phyloP scores from a whole-genome alignment of 1,284 basidiomycete genomes.

The Rhodotorula mucilaginosa region DNA sequence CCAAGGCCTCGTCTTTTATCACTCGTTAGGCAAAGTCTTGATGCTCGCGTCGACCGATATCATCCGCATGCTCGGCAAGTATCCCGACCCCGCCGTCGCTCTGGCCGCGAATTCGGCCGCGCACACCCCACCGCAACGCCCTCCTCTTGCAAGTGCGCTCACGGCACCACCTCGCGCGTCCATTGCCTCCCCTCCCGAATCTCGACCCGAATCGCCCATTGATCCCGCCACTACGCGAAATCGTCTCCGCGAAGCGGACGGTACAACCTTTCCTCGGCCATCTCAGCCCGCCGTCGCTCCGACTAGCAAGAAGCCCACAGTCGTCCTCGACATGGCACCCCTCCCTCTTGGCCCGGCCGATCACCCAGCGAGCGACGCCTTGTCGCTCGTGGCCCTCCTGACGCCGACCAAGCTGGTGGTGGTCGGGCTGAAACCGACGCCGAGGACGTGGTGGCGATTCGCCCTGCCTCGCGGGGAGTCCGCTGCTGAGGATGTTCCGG shows the following conservation, averaged over 20 bases:
- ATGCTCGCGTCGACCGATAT: slow-evolving; percentile 95
- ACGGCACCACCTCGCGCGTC: slow-evolving; percentile 18
- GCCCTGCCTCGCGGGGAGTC: slow-evolving; percentile 56
- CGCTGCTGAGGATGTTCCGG: slow-evolving; percentile 50
- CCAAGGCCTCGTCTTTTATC: slow-evolving; percentile 88
- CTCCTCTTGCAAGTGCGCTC: not conserved
- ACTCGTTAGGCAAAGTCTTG: slow-evolving; percentile 88
- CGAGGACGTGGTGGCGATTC: slow-evolving; percentile 88
- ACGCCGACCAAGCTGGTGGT: slow-evolving; percentile 88
- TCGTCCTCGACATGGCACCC: slow-evolving; percentile 73
- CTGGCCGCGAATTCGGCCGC: slow-evolving; percentile 27
- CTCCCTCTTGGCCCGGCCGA: slow-evolving; percentile 74
- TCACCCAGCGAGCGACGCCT: slow-evolving; percentile 72
- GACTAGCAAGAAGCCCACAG: slow-evolving; percentile 55
- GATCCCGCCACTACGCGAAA: not conserved
- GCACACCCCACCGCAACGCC: slow-evolving; percentile 9
- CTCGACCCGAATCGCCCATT: not conserved
- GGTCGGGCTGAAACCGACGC: slow-evolving; percentile 85
- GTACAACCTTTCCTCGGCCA: not conserved
- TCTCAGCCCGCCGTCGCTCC: not conserved
- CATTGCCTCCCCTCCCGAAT: slow-evolving; percentile 40
- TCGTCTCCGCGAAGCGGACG: not conserved
- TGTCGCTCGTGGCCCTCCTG: slow-evolving; percentile 79
- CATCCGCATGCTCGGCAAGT: slow-evolving; percentile 87
- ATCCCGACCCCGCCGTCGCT: slow-evolving; percentile 55